These are phyloP conservation scores for Chrysanthemum lavandulifolium DNA, from an alignment of 129 eudicot species.

Conservation along the genomic window DNA sequence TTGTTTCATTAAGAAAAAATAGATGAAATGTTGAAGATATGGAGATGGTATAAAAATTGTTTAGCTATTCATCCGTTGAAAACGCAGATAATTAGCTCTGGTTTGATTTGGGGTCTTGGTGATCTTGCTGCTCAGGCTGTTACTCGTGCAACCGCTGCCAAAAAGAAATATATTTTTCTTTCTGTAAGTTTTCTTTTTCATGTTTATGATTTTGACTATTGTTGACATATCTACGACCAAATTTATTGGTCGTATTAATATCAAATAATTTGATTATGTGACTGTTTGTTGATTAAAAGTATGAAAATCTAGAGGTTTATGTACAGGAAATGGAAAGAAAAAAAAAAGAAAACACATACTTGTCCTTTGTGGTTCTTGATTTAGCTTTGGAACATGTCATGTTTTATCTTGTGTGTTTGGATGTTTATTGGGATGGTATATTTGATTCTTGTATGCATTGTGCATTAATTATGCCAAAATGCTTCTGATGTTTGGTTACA, in stretches of 20 bases:
- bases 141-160: constrained; percentile 52
- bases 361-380: no score
- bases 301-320: no score
- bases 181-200: constrained; percentile 21
- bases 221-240: constrained; percentile 1
- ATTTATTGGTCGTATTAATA: background rate
- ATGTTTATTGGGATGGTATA: no score
- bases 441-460: background rate
- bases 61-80: constrained; percentile 74
- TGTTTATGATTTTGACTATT: background rate
- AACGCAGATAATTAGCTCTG: constrained; percentile 90
- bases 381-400: no score
- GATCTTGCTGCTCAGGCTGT: constrained; percentile 86
- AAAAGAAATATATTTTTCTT: constrained; percentile 32
- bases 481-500: background rate
- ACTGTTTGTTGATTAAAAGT: background rate
- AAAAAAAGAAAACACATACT: no score
- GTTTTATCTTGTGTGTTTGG: no score
- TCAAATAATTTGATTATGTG: background rate
- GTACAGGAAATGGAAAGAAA: no score
- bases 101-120: constrained; percentile 84
- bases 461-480: constrained; percentile 2
- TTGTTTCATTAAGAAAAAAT: background rate
- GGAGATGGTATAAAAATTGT: constrained; percentile 83
- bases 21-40: constrained; percentile 60